Conservation (phyloP, 805 yeast species). For the Pichia membranifaciens region DNA sequence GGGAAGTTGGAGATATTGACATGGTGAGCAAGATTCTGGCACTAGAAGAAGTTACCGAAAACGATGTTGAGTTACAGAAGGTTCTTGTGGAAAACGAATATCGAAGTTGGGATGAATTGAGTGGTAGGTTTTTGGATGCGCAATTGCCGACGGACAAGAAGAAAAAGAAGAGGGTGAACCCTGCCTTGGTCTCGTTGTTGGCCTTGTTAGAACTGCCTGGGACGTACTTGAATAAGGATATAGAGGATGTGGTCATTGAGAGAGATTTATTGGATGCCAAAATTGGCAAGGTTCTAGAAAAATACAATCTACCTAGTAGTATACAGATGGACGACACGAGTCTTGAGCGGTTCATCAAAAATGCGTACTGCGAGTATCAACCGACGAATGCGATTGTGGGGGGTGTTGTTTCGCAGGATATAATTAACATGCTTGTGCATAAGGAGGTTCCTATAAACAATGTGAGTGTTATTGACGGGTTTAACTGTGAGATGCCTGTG, state of each 20-base stretch:
- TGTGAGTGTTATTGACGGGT: slow-evolving; percentile 69
- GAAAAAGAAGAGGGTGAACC: slow-evolving; percentile 45
- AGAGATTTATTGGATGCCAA: slow-evolving; percentile 26
- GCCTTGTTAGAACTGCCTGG: slow-evolving; percentile 46
- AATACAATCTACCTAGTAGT: slow-evolving; percentile 42
- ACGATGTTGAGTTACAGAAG: slow-evolving; percentile 33
- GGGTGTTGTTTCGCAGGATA: slow-evolving; percentile 86
- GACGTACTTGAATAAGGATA: slow-evolving; percentile 9
- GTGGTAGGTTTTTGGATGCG: slow-evolving; percentile 6
- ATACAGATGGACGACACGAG: slow-evolving; percentile 32
- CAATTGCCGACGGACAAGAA: slow-evolving; percentile 22
- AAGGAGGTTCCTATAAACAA: slow-evolving; percentile 81
- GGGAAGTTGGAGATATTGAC: slow-evolving; percentile 46
- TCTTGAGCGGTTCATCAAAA: slow-evolving; percentile 38
- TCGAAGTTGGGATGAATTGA: slow-evolving; percentile 30
- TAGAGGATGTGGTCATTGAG: slow-evolving; percentile 21
- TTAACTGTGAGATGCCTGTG: slow-evolving; percentile 69
- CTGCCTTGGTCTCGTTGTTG: slow-evolving; percentile 52
- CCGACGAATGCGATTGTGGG: slow-evolving; percentile 87
- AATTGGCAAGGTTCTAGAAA: slow-evolving; percentile 29
- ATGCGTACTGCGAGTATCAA: slow-evolving; percentile 59
- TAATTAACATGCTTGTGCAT: slow-evolving; percentile 71
- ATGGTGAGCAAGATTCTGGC: slow-evolving; percentile 37
- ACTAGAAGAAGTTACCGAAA: slow-evolving; percentile 30
- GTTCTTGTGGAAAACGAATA: slow-evolving; percentile 34